A percentile compares a stretch with the other conserved stretches of the same genome.
phyloP scores from a whole-genome alignment of 768 basidiomycete species.

The Tulasnella sp. region DNA sequence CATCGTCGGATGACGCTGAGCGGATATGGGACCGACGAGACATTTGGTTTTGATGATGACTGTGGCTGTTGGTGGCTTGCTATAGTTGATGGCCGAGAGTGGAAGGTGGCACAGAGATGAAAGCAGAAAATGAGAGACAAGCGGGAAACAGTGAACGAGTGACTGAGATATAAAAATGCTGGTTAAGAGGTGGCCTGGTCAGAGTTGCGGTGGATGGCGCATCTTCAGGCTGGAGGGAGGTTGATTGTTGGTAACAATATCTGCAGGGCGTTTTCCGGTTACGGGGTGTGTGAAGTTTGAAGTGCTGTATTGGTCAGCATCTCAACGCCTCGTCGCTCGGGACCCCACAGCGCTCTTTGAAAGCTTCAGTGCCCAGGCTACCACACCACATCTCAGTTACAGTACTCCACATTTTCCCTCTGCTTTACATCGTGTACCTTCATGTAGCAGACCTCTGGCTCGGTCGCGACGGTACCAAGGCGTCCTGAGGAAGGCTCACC shows the following conservation, averaged over 20 bases:
- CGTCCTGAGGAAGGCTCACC: too few relatives aligned
- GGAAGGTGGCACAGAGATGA: background rate
- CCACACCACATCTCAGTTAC: too few relatives aligned
- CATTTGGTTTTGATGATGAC: background rate
- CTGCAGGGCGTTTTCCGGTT: background rate
- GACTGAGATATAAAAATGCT: background rate
- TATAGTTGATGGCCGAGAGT: background rate
- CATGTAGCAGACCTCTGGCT: too few relatives aligned
- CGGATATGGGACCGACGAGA: slow-evolving; percentile 1
- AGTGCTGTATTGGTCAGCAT: too few relatives aligned
- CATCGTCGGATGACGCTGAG: background rate
- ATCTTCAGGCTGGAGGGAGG: background rate
- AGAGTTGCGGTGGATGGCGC: slow-evolving; percentile 2
- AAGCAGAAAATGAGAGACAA: background rate
- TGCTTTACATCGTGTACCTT: too few relatives aligned
- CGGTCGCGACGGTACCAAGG: too few relatives aligned
- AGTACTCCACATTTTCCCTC: too few relatives aligned
- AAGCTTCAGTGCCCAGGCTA: too few relatives aligned
- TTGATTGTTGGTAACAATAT: background rate
- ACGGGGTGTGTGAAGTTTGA: background rate
- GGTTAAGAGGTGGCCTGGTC: background rate
- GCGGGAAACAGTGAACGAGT: background rate
- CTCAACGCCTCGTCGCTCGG: too few relatives aligned
- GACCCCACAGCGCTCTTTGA: too few relatives aligned
- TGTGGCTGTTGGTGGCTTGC: background rate